These are phyloP conservation scores for Entomortierella parvispora DNA, from an alignment of 192 early-diverging fungal genomes.

Conservation along the genomic window DNA sequence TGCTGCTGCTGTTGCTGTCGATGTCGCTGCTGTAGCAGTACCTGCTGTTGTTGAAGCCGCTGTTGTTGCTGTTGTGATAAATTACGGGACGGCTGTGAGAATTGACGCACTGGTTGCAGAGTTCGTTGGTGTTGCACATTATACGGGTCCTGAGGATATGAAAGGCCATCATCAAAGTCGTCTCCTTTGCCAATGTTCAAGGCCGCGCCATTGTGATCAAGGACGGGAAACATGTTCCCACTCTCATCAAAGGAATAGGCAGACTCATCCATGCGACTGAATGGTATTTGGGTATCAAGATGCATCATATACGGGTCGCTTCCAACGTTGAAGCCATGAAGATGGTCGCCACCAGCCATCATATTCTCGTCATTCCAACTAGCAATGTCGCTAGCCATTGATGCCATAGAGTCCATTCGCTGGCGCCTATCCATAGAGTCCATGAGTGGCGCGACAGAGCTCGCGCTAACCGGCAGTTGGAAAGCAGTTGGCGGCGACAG, in stretches of 20 bases:
- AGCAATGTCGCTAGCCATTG: constrained; percentile 31
- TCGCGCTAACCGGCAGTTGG: background rate
- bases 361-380: constrained; percentile 5
- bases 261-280: constrained; percentile 36
- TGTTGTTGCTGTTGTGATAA: no score
- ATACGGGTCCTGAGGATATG: constrained; percentile 1
- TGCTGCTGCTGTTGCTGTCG: constrained; percentile 9
- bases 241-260: constrained; percentile 51
- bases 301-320: background rate
- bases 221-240: constrained; percentile 12
- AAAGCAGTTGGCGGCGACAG: constrained; percentile 14
- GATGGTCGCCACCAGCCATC: no score
- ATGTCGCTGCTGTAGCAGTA: no score
- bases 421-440: background rate
- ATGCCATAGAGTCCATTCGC: constrained; percentile 34
- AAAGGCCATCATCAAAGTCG: background rate
- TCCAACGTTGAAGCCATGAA: background rate
- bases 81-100: no score
- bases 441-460: background rate
- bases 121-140: no score
- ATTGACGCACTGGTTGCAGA: no score
- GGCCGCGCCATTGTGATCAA: constrained; percentile 9
- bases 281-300: constrained; percentile 4
- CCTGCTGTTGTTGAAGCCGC: constrained; percentile 1
- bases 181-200: no score